These are phyloP conservation scores for Xylariaceae sp. DNA, from an alignment of 2,329 filamentous ascomycete species.

Conservation along the genomic window DNA sequence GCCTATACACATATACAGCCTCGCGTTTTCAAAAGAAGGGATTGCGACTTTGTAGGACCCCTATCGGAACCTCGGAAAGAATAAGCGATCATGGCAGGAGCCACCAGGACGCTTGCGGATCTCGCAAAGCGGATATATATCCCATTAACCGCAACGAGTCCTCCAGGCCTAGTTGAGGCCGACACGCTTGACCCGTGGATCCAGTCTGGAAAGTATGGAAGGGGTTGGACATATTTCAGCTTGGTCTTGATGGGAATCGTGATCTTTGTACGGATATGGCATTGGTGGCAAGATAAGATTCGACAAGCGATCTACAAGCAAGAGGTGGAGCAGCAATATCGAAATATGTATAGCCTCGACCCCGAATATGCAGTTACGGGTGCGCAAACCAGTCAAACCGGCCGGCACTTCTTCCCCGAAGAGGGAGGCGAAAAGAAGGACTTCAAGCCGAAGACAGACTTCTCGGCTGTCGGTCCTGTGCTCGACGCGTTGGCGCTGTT, in stretches of 20 bases:
- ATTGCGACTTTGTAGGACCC: too few species aligned
- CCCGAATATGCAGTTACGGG: slow-evolving; percentile 41
- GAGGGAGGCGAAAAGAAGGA: slow-evolving; percentile 51
- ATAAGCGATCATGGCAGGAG: slow-evolving; percentile 27
- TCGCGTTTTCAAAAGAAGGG: too few species aligned
- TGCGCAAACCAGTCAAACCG: slow-evolving; percentile 47
- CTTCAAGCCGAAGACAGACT: slow-evolving; percentile 64
- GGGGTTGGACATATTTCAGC: slow-evolving; percentile 86
- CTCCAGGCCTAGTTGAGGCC: slow-evolving; percentile 58
- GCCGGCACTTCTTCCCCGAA: slow-evolving; percentile 72
- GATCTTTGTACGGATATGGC: slow-evolving; percentile 70
- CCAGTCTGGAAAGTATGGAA: slow-evolving; percentile 77
- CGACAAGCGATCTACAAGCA: slow-evolving; percentile 85
- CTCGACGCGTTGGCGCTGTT: slow-evolving; percentile 80
- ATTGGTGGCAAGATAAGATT: slow-evolving; percentile 91
- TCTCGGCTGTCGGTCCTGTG: slow-evolving; percentile 68
- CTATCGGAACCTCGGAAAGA: not conserved
- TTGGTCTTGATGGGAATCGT: slow-evolving; percentile 66
- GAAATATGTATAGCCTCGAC: slow-evolving; percentile 46
- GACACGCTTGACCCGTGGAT: slow-evolving; percentile 72
- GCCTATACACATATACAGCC: too few species aligned
- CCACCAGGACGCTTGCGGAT: slow-evolving; percentile 30
- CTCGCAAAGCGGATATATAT: slow-evolving; percentile 56
- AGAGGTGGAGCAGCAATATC: slow-evolving; percentile 65
- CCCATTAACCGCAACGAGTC: slow-evolving; percentile 55